Conservation (phyloP, 2,329 filamentous ascomycete genomes). For the Stemphylium vesicarium region DNA sequence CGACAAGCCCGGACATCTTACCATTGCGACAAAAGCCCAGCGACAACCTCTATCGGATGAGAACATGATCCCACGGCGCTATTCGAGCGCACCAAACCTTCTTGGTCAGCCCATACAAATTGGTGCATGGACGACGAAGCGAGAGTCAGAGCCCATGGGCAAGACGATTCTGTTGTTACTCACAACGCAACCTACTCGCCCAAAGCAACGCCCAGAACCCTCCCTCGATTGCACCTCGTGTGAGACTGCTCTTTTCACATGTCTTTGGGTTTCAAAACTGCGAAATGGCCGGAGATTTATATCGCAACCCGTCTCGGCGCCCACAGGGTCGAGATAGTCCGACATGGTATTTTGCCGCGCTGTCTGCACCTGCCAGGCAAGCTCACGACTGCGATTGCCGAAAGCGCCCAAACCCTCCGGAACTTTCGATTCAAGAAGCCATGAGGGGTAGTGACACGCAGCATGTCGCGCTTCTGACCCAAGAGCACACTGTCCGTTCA, state of each 20-base stretch:
- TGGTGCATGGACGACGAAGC: background rate
- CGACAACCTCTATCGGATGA: constrained; percentile 9
- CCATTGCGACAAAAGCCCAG: constrained; percentile 15
- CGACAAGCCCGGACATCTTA: background rate
- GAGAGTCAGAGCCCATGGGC: background rate
- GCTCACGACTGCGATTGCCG: constrained; percentile 17
- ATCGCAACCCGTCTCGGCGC: background rate
- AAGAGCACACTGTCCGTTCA: background rate
- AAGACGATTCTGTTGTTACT: background rate
- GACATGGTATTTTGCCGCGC: constrained; percentile 4
- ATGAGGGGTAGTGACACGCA: constrained; percentile 19
- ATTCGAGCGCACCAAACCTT: constrained; percentile 18
- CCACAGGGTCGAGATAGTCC: background rate
- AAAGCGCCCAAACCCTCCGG: constrained; percentile 21
- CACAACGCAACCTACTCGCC: background rate
- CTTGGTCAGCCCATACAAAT: background rate
- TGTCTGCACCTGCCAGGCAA: constrained; percentile 3
- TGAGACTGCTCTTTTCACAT: background rate
- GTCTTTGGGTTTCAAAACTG: background rate
- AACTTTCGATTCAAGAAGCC: background rate
- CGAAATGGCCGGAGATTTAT: background rate
- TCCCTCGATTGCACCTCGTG: background rate
- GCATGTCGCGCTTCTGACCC: background rate
- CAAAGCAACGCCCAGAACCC: background rate
- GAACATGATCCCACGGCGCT: constrained; percentile 6